phyloP scores from a whole-genome alignment of 352 stramenopile genomes.

The Pythium myriotylum region DNA sequence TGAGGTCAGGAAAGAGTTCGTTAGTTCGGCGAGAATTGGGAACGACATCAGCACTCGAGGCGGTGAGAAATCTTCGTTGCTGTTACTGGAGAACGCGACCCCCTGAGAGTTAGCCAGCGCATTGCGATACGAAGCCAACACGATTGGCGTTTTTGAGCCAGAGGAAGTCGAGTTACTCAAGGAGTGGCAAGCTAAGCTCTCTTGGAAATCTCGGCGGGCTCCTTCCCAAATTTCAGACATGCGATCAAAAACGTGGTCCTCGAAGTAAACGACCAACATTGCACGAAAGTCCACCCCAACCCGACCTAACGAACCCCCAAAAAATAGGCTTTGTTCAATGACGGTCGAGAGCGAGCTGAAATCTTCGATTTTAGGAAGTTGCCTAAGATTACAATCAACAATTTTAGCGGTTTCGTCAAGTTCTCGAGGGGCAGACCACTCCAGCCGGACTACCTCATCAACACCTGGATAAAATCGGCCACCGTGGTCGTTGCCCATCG shows the following conservation, averaged over 20 bases:
- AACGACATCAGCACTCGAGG: constrained; percentile 86
- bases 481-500: constrained; percentile 82
- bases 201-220: constrained; percentile 66
- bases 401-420: no score
- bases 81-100: not conserved
- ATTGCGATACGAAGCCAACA: constrained; percentile 71
- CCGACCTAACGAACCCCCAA: constrained; percentile 76
- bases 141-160: constrained; percentile 59
- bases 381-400: constrained; percentile 32
- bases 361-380: constrained; percentile 85
- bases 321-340: constrained; percentile 86
- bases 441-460: constrained; percentile 84
- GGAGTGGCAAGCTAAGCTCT: constrained; percentile 49
- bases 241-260: constrained; percentile 73
- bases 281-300: constrained; percentile 84
- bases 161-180: constrained; percentile 31
- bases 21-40: constrained; percentile 84
- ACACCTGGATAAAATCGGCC: constrained; percentile 76
- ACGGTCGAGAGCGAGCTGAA: constrained; percentile 81
- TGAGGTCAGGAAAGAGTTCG: constrained; percentile 75
- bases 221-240: constrained; percentile 63
- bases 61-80: constrained; percentile 59
- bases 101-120: constrained; percentile 14
- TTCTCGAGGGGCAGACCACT: no score
- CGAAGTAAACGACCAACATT: constrained; percentile 81